Conservation (phyloP, 257 asterid species). For the Thymus quinquecostatus region DNA sequence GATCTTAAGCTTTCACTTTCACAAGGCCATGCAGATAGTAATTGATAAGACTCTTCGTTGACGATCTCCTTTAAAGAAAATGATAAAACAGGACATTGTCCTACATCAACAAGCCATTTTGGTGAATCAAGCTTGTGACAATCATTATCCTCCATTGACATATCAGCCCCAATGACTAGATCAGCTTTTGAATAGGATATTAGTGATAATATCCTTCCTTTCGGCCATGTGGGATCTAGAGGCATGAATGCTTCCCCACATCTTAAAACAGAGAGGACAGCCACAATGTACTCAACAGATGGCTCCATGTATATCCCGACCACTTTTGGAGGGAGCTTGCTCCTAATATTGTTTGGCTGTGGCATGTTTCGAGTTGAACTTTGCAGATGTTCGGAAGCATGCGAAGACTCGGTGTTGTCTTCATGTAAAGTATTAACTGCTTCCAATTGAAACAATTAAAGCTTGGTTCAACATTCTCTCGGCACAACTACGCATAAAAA, state of each 20-base stretch:
- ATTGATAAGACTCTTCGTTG: conserved; percentile 38
- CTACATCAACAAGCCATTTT: conserved; percentile 68
- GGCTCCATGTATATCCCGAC: conserved; percentile 87
- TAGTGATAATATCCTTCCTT: conserved; percentile 60
- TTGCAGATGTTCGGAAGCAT: conserved; percentile 31
- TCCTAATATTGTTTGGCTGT: conserved; percentile 32
- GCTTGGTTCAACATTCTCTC: conserved; percentile 6
- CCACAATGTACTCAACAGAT: conserved; percentile 79
- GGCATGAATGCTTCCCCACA: conserved; percentile 96
- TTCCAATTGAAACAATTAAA: conserved; percentile 2
- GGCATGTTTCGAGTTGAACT: conserved; percentile 33
- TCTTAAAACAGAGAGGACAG: conserved; percentile 80
- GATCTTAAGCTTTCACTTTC: conserved; percentile 58
- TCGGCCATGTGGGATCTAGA: conserved; percentile 92
- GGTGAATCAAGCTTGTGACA: conserved; percentile 67
- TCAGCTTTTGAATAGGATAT: conserved; percentile 62
- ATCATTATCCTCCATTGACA: conserved; percentile 42
- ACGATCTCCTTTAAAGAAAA: conserved; percentile 47
- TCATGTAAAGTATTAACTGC: conserved; percentile 25
- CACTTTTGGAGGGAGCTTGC: conserved; percentile 52
- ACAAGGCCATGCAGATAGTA: conserved; percentile 67
- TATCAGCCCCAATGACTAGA: conserved; percentile 59
- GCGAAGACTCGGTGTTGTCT: not conserved
- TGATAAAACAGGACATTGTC: conserved; percentile 50
- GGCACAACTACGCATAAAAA: not conserved